Evolutionary conservation across 2,329 filamentous ascomycete genomes (phyloP).

Genomic region (Cytospora mali): DNA sequence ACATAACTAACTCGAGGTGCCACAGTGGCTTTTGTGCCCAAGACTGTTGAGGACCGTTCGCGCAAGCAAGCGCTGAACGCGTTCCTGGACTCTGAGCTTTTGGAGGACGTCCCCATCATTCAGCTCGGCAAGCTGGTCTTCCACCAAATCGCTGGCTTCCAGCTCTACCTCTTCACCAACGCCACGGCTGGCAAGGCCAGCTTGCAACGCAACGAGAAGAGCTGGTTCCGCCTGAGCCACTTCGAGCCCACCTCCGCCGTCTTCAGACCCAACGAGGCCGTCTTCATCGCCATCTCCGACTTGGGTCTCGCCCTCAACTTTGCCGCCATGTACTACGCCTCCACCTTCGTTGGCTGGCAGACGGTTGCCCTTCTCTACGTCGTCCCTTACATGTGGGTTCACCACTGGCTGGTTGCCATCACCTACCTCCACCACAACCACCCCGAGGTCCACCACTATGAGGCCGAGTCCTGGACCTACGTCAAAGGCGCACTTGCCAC

Average conservation of each 20-base stretch:
- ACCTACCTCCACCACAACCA: slow-evolving; percentile 77
- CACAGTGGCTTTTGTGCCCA: slow-evolving; percentile 59
- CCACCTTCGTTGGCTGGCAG: slow-evolving; percentile 56
- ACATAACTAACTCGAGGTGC: background rate
- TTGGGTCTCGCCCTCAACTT: slow-evolving; percentile 58
- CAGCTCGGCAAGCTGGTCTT: slow-evolving; percentile 56
- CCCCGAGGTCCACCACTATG: slow-evolving; percentile 59
- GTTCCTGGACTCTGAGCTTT: slow-evolving; percentile 53
- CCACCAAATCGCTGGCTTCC: slow-evolving; percentile 69
- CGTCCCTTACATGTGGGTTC: slow-evolving; percentile 69
- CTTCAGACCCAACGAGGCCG: slow-evolving; percentile 59
- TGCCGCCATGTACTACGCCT: slow-evolving; percentile 53
- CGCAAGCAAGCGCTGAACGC: slow-evolving; percentile 42
- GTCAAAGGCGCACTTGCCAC: slow-evolving; percentile 64
- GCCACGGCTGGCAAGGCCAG: slow-evolving; percentile 51
- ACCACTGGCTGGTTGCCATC: slow-evolving; percentile 75
- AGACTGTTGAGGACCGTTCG: slow-evolving; percentile 44
- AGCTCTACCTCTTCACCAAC: slow-evolving; percentile 65
- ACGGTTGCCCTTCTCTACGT: slow-evolving; percentile 62
- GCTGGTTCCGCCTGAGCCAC: slow-evolving; percentile 53
- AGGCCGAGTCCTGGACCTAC: slow-evolving; percentile 62
- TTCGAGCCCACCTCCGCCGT: slow-evolving; percentile 64
- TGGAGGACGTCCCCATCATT: slow-evolving; percentile 65
- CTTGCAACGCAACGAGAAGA: slow-evolving; percentile 46
- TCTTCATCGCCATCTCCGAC: slow-evolving; percentile 61